Conservation (phyloP, 148 eudicot genomes). For the Silene uniflora region DNA sequence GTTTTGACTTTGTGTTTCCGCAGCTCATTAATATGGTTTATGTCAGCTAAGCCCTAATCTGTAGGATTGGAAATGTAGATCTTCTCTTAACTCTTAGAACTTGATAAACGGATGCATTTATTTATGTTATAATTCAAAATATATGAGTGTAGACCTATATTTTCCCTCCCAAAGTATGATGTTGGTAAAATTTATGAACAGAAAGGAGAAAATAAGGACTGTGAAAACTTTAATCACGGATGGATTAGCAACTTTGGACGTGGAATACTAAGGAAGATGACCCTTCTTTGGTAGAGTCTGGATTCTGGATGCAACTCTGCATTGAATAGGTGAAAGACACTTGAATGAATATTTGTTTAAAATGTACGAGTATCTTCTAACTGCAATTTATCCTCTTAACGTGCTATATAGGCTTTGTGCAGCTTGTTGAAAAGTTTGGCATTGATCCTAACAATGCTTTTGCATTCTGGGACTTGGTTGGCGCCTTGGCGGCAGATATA, state of each 20-base stretch:
- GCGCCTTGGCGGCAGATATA: slow-evolving; percentile 98
- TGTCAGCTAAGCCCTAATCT: neutral
- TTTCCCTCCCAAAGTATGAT: neutral
- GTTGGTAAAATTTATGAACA: neutral
- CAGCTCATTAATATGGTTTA: neutral
- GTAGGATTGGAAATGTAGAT: neutral
- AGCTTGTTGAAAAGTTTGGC: slow-evolving; percentile 97
- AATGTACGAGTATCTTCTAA: neutral
- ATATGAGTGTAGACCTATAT: neutral
- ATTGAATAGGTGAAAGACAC: neutral
- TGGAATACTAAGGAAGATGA: neutral
- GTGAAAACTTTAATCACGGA: neutral
- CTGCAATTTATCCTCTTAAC: neutral
- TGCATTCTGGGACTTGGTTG: slow-evolving; percentile 99
- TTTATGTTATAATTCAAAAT: neutral
- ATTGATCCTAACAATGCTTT: slow-evolving; percentile 97
- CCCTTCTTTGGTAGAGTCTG: neutral
- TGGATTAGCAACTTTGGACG: neutral
- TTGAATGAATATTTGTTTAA: neutral
- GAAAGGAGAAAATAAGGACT: neutral
- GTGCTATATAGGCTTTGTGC: slow-evolving; percentile 25
- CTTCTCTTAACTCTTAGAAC: neutral
- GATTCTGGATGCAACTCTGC: neutral
- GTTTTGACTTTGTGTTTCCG: too few species aligned
- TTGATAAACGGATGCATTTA: neutral